Percentiles rank a stretch among this genome's conserved stretches.
These are phyloP conservation scores for Lasiosphaeria hispida DNA, from an alignment of 495 filamentous ascomycete genomes.

Conservation along the genomic window DNA sequence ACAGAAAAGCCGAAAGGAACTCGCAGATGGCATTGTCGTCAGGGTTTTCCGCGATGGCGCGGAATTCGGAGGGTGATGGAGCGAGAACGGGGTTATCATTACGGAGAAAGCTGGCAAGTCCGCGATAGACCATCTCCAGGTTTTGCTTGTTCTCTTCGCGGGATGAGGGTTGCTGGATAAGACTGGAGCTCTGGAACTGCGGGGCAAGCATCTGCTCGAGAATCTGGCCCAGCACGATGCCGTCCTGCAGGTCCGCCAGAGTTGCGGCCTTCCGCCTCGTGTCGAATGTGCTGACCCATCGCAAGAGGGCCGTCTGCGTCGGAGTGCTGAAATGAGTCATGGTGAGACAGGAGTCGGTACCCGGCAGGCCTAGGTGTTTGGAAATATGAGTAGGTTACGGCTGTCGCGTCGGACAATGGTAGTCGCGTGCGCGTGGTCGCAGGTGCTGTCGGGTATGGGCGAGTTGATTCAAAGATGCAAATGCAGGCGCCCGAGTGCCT, in stretches of 20 bases:
- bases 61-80: slow-evolving; percentile 36
- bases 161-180: slow-evolving; percentile 58
- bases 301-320: slow-evolving; percentile 42
- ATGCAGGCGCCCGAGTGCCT: too few relatives aligned
- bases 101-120: slow-evolving; percentile 62
- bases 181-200: slow-evolving; percentile 62
- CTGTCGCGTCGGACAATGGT: neutral
- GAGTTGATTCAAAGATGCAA: neutral
- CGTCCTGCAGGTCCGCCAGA: slow-evolving; percentile 68
- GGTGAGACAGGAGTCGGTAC: neutral
- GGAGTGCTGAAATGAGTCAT: slow-evolving; percentile 31
- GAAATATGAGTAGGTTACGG: slow-evolving; percentile 4
- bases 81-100: slow-evolving; percentile 32
- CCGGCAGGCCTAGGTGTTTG: too few relatives aligned
- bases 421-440: neutral
- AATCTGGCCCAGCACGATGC: slow-evolving; percentile 68
- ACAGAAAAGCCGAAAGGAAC: slow-evolving; percentile 62
- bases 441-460: neutral
- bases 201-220: slow-evolving; percentile 60
- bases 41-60: slow-evolving; percentile 36
- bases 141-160: slow-evolving; percentile 56
- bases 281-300: slow-evolving; percentile 44
- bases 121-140: slow-evolving; percentile 67
- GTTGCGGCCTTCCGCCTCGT: slow-evolving; percentile 30
- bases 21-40: slow-evolving; percentile 45